Evolutionary conservation across 2,329 filamentous ascomycete species (phyloP), one percentile per base, ranked within the genome.

Genomic region (Neonectria faginata): DNA sequence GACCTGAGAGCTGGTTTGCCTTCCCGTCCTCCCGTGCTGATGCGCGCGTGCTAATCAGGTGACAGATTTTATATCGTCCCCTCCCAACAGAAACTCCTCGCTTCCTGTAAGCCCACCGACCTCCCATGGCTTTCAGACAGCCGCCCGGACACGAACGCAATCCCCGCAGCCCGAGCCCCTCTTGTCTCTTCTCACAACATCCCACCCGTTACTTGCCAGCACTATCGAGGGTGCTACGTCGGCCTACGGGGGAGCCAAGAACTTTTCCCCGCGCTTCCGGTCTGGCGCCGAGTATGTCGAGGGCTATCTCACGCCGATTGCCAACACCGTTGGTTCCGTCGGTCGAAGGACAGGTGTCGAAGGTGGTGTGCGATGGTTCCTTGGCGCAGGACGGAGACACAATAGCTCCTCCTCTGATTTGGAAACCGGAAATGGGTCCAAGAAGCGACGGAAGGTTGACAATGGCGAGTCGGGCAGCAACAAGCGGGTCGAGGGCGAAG

Each of bases 261-360:
- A 94, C 70, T 97, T 95, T 74, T 97, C 93, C 1, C 94, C 95
- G 0, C 88, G 92, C 2, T 93, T 97, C 76, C 94, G 92, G 78
- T 92, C 92, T n/a, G 89, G 94, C 65, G 95, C 93, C 53, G 93
- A 97, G 77, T 93, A 97, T 73, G 90, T 97, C 20, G 95, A 98
- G 78, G 91, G 92, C 51, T 95, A 93, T 70, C 88, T 97, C 56
- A 92, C 91, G 1, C 94, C 93, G 1, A 89, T 97, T 57, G 92
- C 92, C 57, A 96, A 92, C 74, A 96, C 93, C 0, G 92, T 97
- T 31, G 92, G 92, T 14, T 92, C 89, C 0, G 92, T 97, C 6
- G 91, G 93, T 31, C 88, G 93, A 31, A 90, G 90, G 33, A 97
- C 95, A 0, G 95, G 95, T 64, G 92, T 97, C 2, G 94, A 98